Base-by-base conservation (phyloP, 1,139 yeast species). In the Blastobotrys illinoisensis region DNA sequence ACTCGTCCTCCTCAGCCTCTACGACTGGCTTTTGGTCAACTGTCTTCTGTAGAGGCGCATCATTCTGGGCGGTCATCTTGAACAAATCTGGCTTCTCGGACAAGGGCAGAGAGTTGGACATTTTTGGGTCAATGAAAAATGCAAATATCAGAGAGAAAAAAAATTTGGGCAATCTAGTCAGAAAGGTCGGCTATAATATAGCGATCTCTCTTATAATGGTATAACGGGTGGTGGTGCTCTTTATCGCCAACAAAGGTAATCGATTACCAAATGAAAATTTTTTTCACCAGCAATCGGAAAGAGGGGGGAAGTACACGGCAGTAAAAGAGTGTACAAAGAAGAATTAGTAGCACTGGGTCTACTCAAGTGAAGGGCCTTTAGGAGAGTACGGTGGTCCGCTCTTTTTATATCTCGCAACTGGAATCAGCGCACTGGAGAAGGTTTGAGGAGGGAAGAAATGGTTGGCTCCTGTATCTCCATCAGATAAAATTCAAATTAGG, bases 1-100 rank as follows among this genome's bases (percentile, higher is more conserved):
- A 61, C 46, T 63, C 68, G 49, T 70, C 74, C 26, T 64, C 67
- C 21, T 64, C 70, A 14, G 49, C 52, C 2, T 21, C 40, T 5
- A 5, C 40, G 3, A 11, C 32, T 11, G 32, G 2, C 32, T 32
- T 32, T 14, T 4, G 23, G 23, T 21, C 23, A 21, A n/a, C n/a
- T n/a, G 4, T 21, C 23, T n/a, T n/a, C 2, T 13, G 7, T 32
- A 11, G 13, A 13, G 16, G 13, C 6, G 40, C 5, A 13, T 32
- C 40, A 7, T 32, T 32, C 40, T 32, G 7, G 13, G 40, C 13
- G 7, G 40, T 32, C 40, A 32, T 32, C 16, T 32, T 32, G 7
- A 32, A 32, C 40, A 32, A 32, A 32, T 32, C 40, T 3, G 40
- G 40, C 40, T 32, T 32, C 40, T 32, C 40, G 40, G 40, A 32